Conservation (phyloP, 352 stramenopile genomes). For the Peronospora farinosa region DNA sequence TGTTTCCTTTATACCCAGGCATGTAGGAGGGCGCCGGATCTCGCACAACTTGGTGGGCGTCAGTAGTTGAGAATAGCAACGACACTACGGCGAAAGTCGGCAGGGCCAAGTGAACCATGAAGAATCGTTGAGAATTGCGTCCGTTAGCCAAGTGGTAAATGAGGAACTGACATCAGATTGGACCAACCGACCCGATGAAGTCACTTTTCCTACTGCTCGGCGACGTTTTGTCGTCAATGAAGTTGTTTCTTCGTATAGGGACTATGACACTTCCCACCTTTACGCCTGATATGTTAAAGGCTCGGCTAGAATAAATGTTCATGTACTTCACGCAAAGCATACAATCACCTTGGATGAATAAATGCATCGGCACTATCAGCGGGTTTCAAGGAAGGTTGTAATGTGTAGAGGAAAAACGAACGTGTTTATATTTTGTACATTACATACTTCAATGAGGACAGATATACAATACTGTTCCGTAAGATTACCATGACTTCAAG, state of each 20-base stretch:
- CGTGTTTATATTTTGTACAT: too few species aligned
- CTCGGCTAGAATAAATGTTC: background rate
- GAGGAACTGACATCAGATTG: background rate
- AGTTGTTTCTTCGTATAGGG: too few species aligned
- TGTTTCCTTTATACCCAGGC: conserved; percentile 23
- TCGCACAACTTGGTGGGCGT: conserved; percentile 35
- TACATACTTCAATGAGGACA: too few species aligned
- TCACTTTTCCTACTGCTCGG: too few species aligned
- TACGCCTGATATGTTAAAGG: too few species aligned
- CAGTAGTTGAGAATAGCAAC: conserved; percentile 11
- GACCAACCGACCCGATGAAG: background rate
- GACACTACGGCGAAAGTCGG: conserved; percentile 17
- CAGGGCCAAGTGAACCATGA: conserved; percentile 16
- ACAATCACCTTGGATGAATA: too few species aligned
- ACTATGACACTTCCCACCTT: too few species aligned
- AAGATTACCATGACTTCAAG: too few species aligned
- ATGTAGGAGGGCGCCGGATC: conserved; percentile 29
- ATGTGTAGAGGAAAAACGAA: too few species aligned
- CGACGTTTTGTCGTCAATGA: background rate
- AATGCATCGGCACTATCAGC: too few species aligned
- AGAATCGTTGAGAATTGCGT: background rate
- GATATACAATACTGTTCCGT: too few species aligned
- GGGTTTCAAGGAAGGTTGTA: too few species aligned
- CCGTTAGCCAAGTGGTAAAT: background rate
- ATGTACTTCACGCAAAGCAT: background rate